Evolutionary conservation across 2,329 filamentous ascomycete species (phyloP), one percentile per base, ranked within the genome.

Genomic region (Pyrenochaeta sp.): DNA sequence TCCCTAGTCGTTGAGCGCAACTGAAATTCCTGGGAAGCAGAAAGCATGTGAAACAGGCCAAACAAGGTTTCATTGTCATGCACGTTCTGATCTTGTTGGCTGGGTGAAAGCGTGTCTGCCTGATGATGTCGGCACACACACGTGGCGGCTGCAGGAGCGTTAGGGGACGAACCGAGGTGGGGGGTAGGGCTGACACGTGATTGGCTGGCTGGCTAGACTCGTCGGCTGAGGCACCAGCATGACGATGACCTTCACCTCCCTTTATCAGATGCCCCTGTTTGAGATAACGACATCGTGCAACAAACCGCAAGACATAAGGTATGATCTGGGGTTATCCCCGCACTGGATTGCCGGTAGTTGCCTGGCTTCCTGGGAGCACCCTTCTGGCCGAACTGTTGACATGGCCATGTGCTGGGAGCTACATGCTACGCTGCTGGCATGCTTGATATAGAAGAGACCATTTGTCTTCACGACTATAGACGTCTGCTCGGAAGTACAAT

Each of bases 151-250:
- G 68, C 68, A 68, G 50, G 58, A 60, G 52, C 65, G 62, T 69
- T 71, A 55, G 50, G 46, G 50, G 42, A 43, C 23, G 51, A 54
- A 51, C 62, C 63, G 56, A 56, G 54, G 48, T 66, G 64, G 67
- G 65, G 66, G 66, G 65, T 69, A 71, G 59, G 68, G 68, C 68
- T 72, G 69, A 67, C n/a, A 21, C 54, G 32, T 63, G 61, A 60
- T 69, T 71, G 61, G 69, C 2, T 12, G 10, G 12, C 15, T 12
- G n/a, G 15, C 36, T 17, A 30, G 21, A 2, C 5, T 18, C 11
- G 18, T 20, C 18, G 18, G 35, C 29, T 45, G 17, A 18, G n/a
- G 17, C 23, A 21, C 41, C 35, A 33, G 44, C 31, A 31, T 31
- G 40, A 52, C 49, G 20, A 39, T 44, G 31, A 36, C 44, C 18